These are phyloP conservation scores for Aspergillus campestris DNA, from an alignment of 495 filamentous ascomycete genomes.

Conservation along the genomic window DNA sequence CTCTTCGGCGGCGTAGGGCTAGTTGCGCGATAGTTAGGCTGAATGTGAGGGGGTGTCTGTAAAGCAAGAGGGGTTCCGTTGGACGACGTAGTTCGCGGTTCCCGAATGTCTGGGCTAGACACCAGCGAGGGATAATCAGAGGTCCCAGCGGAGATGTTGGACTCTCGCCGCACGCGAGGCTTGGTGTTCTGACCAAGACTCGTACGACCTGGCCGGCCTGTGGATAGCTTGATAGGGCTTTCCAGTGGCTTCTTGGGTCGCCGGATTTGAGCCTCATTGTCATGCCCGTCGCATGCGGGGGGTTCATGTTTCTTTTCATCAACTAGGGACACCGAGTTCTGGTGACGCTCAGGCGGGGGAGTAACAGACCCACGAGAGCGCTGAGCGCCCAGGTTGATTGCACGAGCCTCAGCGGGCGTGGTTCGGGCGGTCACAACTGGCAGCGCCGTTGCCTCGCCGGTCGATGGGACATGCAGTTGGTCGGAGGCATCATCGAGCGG, in stretches of 20 bases:
- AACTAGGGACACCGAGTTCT: too few relatives aligned
- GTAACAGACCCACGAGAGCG: too few relatives aligned
- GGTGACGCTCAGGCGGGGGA: too few relatives aligned
- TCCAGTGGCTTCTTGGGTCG: conserved; percentile 23
- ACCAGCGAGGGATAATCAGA: conserved; percentile 31
- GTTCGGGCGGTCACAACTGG: too few relatives aligned
- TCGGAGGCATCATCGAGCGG: too few relatives aligned
- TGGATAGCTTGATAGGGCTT: conserved; percentile 35
- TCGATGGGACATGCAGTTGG: too few relatives aligned
- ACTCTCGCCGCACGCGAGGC: conserved; percentile 18
- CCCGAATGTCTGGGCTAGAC: conserved; percentile 26
- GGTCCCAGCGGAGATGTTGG: conserved; percentile 28
- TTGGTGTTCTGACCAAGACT: conserved; percentile 17
- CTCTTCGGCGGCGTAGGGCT: conserved; percentile 11
- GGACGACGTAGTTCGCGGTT: conserved; percentile 22
- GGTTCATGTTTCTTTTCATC: too few relatives aligned
- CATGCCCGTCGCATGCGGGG: too few relatives aligned
- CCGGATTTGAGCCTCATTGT: too few relatives aligned
- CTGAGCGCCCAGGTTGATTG: too few relatives aligned
- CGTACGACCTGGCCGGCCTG: conserved; percentile 17
- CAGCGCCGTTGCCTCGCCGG: too few relatives aligned
- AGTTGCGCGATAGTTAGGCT: conserved; percentile 9
- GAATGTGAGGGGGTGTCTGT: conserved; percentile 20
- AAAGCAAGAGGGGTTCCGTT: conserved; percentile 19
- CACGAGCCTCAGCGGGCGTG: too few relatives aligned